Base-by-base conservation (phyloP, 768 basidiomycete genomes). In the Mrakia gelida region DNA sequence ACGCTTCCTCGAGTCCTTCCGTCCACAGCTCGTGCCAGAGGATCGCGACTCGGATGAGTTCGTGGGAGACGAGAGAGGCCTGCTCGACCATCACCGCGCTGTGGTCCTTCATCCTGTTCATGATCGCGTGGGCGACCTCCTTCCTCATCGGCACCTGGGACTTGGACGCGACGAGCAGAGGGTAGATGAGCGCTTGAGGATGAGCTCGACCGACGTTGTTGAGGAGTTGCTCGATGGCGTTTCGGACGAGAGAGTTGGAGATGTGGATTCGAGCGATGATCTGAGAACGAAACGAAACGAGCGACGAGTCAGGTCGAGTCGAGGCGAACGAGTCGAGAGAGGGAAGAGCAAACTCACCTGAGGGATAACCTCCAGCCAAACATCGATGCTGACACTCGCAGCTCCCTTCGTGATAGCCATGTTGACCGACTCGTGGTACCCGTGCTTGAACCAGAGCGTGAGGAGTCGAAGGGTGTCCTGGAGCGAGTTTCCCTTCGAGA, bases 11-110 rank as follows among this genome's bases (percentile, higher is more conserved):
- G 30, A 99, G 87, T 26, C 94, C 95, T 85, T 99, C 97, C 81
- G 98, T 95, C 97, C 97, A 99, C 80, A 95, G 87, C 84, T 99
- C 97, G 81, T 98, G 95, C 97, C 97, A 99, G 16, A 99, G 86
- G 79, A 99, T 98, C 10, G 97, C 96, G 10, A 98, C 93, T 28
- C 97, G 91, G 78, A 98, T 98, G 54, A 99, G 88, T 83, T 99
- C 97, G 43, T 92, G 90, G 82, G 93, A 93, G 84, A 99, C 94
- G 34, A 96, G 83, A 67, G 91, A 86, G 15, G 95, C 95, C 86
- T 98, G 95, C 76, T 91, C 90, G 54, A 98, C 96, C 61, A 98
- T 92, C 1, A 84, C 84, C 11, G 90, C 89, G 82, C 93, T 94
- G 81, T 98, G 95, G 80, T 98, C 95, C 77, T 89, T 87, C 94